phyloP scores from a whole-genome alignment of 352 stramenopile genomes.

The Pythium graminicola region DNA sequence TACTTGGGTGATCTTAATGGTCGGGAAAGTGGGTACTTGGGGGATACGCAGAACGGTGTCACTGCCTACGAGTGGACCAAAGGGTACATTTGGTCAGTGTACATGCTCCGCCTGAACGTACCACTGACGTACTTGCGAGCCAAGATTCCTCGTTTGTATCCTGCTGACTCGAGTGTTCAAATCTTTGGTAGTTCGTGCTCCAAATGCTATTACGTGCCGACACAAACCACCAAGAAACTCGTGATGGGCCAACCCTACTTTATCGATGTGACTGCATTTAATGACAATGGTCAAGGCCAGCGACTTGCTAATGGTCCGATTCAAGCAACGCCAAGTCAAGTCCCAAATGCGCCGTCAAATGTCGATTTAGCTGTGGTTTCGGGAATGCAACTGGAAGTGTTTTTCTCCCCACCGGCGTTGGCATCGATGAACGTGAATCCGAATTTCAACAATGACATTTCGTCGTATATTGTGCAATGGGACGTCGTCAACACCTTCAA shows the following conservation, averaged over 20 bases:
- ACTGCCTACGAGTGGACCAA: slow-evolving; percentile 66
- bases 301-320: slow-evolving; percentile 27
- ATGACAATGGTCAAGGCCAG: slow-evolving; percentile 61
- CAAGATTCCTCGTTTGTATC: slow-evolving; percentile 52
- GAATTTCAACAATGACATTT: slow-evolving; percentile 81
- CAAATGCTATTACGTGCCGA: slow-evolving; percentile 69
- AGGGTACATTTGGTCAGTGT: slow-evolving; percentile 58
- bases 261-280: slow-evolving; percentile 70
- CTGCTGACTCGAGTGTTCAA: slow-evolving; percentile 32
- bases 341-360: slow-evolving; percentile 85
- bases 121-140: slow-evolving; percentile 39
- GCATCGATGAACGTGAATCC: slow-evolving; percentile 45
- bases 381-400: slow-evolving; percentile 82
- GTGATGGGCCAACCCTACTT: slow-evolving; percentile 69
- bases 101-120: slow-evolving; percentile 38
- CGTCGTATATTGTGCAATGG: slow-evolving; percentile 87
- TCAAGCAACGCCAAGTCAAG: slow-evolving; percentile 61
- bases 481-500: slow-evolving; percentile 63
- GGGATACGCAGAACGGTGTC: slow-evolving; percentile 30
- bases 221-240: slow-evolving; percentile 48
- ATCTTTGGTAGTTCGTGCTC: slow-evolving; percentile 37
- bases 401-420: slow-evolving; percentile 76
- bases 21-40: slow-evolving; percentile 47
- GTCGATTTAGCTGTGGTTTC: slow-evolving; percentile 86
- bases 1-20: slow-evolving; percentile 61